Evolutionary conservation across 2,329 filamentous ascomycete species (phyloP).

Genomic region (Phialocephala sp.): DNA sequence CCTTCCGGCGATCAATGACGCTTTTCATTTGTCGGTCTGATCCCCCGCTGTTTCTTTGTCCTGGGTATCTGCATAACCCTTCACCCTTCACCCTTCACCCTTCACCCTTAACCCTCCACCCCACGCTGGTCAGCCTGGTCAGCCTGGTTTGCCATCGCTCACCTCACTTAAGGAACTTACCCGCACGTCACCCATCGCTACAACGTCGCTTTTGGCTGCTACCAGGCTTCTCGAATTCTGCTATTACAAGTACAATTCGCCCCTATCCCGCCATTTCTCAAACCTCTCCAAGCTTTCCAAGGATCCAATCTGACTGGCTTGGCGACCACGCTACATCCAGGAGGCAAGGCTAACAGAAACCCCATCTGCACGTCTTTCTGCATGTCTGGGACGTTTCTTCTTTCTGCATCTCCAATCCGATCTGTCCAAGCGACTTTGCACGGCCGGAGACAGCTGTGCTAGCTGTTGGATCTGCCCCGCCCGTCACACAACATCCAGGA

Average conservation of each 20-base stretch:
- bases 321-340: neutral
- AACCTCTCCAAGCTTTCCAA: neutral
- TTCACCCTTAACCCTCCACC: neutral
- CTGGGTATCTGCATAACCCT: neutral
- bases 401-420: constrained; percentile 1
- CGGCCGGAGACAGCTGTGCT: neutral
- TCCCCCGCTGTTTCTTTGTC: neutral
- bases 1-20: neutral
- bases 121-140: neutral
- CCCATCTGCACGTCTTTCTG: neutral
- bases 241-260: neutral
- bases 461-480: neutral
- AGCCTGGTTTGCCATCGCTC: neutral
- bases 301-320: neutral
- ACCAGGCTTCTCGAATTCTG: neutral
- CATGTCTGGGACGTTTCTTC: neutral
- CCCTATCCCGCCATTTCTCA: no score
- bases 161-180: neutral
- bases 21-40: neutral
- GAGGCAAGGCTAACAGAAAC: neutral
- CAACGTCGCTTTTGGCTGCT: neutral
- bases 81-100: neutral
- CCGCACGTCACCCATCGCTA: neutral
- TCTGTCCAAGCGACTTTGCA: constrained; percentile 5
- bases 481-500: neutral